Conservation (phyloP, 2,329 filamentous ascomycete species). For the Aspergillus pseudoviridinutans region DNA sequence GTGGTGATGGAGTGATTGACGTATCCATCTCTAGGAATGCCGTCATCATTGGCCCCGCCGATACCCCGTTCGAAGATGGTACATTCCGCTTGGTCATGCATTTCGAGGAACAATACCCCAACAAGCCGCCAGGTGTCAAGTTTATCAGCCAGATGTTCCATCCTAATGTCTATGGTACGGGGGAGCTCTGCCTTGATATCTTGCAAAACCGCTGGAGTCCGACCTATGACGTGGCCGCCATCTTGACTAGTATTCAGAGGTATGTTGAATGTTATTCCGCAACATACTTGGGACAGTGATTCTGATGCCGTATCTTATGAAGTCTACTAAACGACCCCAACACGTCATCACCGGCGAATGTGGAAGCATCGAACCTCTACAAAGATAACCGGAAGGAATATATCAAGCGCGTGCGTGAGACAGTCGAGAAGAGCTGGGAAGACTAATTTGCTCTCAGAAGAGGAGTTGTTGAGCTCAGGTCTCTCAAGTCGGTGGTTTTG, state of each 20-base stretch:
- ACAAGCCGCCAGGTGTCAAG: slow-evolving; percentile 95
- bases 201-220: slow-evolving; percentile 98
- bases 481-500: background rate
- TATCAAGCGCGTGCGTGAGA: slow-evolving; percentile 89
- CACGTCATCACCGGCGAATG: slow-evolving; percentile 95
- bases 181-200: slow-evolving; percentile 94
- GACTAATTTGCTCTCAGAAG: slow-evolving; percentile 51
- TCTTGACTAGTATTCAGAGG: slow-evolving; percentile 97
- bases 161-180: slow-evolving; percentile 95
- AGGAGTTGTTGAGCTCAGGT: background rate
- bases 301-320: background rate
- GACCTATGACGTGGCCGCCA: slow-evolving; percentile 95
- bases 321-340: slow-evolving; percentile 97
- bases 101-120: slow-evolving; percentile 98
- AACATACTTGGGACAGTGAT: background rate
- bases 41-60: slow-evolving; percentile 93
- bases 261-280: slow-evolving; percentile 35
- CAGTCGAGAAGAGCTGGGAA: slow-evolving; percentile 99
- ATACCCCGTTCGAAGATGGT: slow-evolving; percentile 97
- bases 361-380: slow-evolving; percentile 96
- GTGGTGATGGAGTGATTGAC: slow-evolving; percentile 23
- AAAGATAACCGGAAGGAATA: slow-evolving; percentile 98
- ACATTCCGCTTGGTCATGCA: slow-evolving; percentile 98
- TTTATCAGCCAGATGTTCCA: slow-evolving; percentile 99
- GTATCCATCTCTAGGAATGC: slow-evolving; percentile 67